Percentiles rank a stretch among this genome's conserved stretches.
phyloP scores from a whole-genome alignment of 352 stramenopile species.

The Phytopythium litorale region DNA sequence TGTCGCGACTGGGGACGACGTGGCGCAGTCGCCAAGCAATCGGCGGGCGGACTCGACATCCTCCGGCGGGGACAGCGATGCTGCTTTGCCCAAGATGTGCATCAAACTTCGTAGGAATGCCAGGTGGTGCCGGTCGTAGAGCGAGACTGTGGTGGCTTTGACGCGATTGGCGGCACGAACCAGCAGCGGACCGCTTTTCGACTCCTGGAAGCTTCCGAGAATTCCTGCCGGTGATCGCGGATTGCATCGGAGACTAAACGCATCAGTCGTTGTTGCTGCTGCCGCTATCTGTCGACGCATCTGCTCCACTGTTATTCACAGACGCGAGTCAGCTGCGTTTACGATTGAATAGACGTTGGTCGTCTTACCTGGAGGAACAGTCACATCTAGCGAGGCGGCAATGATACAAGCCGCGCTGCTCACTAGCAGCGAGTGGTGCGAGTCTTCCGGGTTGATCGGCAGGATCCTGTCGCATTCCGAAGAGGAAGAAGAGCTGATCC shows the following conservation, averaged over 20 bases:
- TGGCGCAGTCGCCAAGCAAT: constrained; percentile 7
- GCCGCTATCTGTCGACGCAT: constrained; percentile 1
- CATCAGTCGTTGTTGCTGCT: constrained; percentile 1
- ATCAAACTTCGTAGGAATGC: constrained; percentile 28
- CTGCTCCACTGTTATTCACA: not conserved
- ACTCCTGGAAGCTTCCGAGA: constrained; percentile 10
- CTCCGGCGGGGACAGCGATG: constrained; percentile 6
- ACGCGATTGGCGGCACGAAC: constrained; percentile 11
- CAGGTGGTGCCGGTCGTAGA: constrained; percentile 14
- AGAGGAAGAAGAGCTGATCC: not conserved
- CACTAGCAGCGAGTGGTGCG: constrained; percentile 22
- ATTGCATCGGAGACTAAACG: constrained; percentile 22
- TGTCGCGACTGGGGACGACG: constrained; percentile 16
- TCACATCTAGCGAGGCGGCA: constrained; percentile 17
- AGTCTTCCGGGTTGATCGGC: constrained; percentile 11
- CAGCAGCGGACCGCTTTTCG: constrained; percentile 2
- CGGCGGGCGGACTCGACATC: constrained; percentile 19
- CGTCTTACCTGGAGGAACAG: constrained; percentile 22
- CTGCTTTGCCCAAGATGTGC: constrained; percentile 16
- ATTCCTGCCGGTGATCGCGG: constrained; percentile 12
- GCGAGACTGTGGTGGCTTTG: constrained; percentile 8
- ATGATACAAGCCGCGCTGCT: constrained; percentile 27
- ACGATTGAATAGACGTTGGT: not conserved
- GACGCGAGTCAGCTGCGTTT: not conserved
- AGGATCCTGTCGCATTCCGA: constrained; percentile 9